Evolutionary conservation across 1,284 basidiomycete genomes (phyloP).

Genomic region (Sporisorium reilianum): DNA sequence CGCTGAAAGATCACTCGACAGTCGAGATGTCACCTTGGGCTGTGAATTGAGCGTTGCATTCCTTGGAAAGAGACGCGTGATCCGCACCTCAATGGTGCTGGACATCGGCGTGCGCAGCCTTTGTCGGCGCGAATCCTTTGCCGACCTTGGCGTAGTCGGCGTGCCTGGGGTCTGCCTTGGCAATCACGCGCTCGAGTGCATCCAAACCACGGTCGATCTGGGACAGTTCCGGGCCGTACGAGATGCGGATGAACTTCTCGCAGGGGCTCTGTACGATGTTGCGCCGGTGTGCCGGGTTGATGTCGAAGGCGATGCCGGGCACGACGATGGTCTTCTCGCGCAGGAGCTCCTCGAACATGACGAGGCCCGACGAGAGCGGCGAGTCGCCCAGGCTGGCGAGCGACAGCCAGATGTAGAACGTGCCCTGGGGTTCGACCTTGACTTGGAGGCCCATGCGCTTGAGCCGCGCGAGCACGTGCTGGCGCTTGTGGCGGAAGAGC

Average conservation of each 20-base stretch:
- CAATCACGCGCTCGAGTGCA: constrained; percentile 83
- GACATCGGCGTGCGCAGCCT: constrained; percentile 29
- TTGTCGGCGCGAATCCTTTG: constrained; percentile 39
- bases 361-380: constrained; percentile 79
- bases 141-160: constrained; percentile 70
- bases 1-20: not conserved
- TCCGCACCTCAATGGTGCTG: constrained; percentile 12
- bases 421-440: constrained; percentile 69
- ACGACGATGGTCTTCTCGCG: constrained; percentile 91
- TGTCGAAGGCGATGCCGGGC: constrained; percentile 81
- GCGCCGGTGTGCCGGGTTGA: constrained; percentile 74
- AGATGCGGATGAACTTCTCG: constrained; percentile 64
- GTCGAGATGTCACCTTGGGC: not conserved
- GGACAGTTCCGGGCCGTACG: constrained; percentile 86
- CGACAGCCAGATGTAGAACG: constrained; percentile 88
- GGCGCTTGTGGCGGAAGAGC: constrained; percentile 90
- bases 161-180: constrained; percentile 73
- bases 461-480: constrained; percentile 87
- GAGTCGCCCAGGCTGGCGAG: constrained; percentile 69
- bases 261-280: constrained; percentile 85
- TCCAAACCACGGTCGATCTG: constrained; percentile 85
- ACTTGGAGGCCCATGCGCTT: constrained; percentile 73
- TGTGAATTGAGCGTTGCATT: not conserved
- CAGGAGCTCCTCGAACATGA: constrained; percentile 93
- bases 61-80: not conserved